Percentiles rank a stretch among this genome's conserved stretches.
phyloP scores from a whole-genome alignment of 371 early-diverging fungal genomes.

The Vairimorpha ceranae region DNA sequence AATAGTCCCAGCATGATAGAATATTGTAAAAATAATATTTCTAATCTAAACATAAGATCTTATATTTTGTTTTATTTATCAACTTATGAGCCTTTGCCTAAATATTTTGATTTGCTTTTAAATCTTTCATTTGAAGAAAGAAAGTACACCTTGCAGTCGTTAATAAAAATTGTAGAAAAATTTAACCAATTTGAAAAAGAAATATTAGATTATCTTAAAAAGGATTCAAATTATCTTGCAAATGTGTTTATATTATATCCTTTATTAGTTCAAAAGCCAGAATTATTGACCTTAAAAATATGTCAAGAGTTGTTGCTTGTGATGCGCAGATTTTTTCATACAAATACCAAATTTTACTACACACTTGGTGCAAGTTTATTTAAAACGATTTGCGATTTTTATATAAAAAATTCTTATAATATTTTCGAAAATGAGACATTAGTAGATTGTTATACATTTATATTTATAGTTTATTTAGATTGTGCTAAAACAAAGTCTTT shows the following conservation, averaged over 20 bases:
- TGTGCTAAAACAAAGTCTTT: neutral
- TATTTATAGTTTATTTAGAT: constrained; percentile 13
- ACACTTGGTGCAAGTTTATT: constrained; percentile 17
- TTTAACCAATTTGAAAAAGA: constrained; percentile 11
- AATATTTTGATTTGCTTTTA: constrained; percentile 24
- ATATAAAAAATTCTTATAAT: neutral
- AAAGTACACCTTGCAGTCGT: constrained; percentile 22
- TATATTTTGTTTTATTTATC: constrained; percentile 21
- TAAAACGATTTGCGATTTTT: neutral
- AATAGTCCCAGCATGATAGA: neutral
- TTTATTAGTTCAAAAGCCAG: neutral
- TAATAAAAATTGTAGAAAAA: constrained; percentile 16
- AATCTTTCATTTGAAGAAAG: constrained; percentile 27
- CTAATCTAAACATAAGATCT: constrained; percentile 15
- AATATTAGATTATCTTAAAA: constrained; percentile 8
- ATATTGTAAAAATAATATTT: constrained; percentile 24
- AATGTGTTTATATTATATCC: constrained; percentile 31
- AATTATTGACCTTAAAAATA: constrained; percentile 18
- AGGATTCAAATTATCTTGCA: constrained; percentile 18
- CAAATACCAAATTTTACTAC: neutral
- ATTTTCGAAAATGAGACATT: neutral
- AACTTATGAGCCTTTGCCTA: constrained; percentile 10
- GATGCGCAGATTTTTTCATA: constrained; percentile 16
- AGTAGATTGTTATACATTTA: constrained; percentile 7
- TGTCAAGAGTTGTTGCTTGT: neutral